Evolutionary conservation across 169 alveolate genomes (phyloP).

Genomic region (Eimeria falciformis): DNA sequence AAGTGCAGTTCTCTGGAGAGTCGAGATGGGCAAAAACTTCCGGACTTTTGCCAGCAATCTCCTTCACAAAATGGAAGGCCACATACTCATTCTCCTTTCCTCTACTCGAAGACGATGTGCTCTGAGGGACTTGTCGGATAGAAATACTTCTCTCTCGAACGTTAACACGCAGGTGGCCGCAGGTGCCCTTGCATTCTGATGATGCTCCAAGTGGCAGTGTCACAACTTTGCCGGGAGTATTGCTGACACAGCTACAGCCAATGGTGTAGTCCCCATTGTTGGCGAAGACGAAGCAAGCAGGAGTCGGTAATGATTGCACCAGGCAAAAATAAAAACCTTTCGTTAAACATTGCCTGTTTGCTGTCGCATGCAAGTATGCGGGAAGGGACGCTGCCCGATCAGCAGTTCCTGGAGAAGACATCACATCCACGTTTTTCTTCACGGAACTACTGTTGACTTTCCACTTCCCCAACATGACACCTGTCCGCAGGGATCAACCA

Average conservation of each 20-base stretch:
- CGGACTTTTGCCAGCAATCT: not conserved
- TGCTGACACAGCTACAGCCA: conserved; percentile 37
- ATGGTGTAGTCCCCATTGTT: conserved; percentile 31
- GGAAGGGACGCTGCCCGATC: not conserved
- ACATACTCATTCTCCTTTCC: not conserved
- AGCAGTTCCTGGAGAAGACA: conserved; percentile 18
- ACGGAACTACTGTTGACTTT: not conserved
- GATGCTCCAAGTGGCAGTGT: conserved; percentile 29
- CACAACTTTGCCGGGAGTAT: not conserved
- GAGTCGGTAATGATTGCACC: conserved; percentile 15
- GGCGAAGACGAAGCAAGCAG: conserved; percentile 5
- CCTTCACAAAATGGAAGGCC: conserved; percentile 19
- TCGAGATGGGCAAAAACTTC: conserved; percentile 26
- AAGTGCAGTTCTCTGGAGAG: conserved; percentile 42
- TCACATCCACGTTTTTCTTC: not conserved
- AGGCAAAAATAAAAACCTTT: conserved; percentile 36
- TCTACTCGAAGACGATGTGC: conserved; percentile 4
- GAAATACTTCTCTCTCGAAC: conserved; percentile 45
- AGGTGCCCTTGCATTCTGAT: conserved; percentile 24
- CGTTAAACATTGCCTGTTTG: not conserved
- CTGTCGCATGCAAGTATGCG: not conserved
- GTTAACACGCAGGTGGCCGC: conserved; percentile 42
- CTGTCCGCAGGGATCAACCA: not conserved
- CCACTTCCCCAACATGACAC: conserved; percentile 41
- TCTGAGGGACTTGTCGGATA: not conserved